A percentile compares a stretch with the other conserved stretches of the same genome.
phyloP scores from a whole-genome alignment of 2,329 filamentous ascomycete species.

The Pseudogymnoascus sp. region DNA sequence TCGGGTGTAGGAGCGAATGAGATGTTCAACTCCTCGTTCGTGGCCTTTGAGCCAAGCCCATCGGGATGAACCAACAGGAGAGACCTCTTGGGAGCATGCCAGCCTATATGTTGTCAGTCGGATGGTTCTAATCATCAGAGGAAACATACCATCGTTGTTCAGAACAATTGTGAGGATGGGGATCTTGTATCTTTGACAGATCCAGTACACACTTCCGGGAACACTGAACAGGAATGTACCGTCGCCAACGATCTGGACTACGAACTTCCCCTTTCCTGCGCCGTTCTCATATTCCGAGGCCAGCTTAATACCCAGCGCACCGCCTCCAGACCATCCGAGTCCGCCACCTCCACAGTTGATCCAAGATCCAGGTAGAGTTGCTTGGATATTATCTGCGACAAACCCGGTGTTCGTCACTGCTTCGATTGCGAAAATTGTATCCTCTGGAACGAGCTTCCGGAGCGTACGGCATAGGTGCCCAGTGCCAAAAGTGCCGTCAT shows the following conservation, averaged over 20 bases:
- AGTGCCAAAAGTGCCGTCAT: slow-evolving; percentile 52
- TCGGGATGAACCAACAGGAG: slow-evolving; percentile 58
- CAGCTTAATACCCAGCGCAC: slow-evolving; percentile 67
- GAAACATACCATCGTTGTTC: slow-evolving; percentile 50
- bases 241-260: slow-evolving; percentile 59
- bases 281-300: slow-evolving; percentile 46
- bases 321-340: slow-evolving; percentile 73
- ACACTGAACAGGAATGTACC: slow-evolving; percentile 60
- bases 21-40: slow-evolving; percentile 59
- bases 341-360: slow-evolving; percentile 77
- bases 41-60: slow-evolving; percentile 51
- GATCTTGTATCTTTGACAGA: slow-evolving; percentile 56
- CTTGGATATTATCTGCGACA: slow-evolving; percentile 63
- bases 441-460: slow-evolving; percentile 47
- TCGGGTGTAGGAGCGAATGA: slow-evolving; percentile 55
- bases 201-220: slow-evolving; percentile 61
- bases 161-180: slow-evolving; percentile 59
- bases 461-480: slow-evolving; percentile 40
- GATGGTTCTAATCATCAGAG: neutral
- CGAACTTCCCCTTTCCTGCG: slow-evolving; percentile 46
- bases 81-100: slow-evolving; percentile 56
- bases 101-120: slow-evolving; percentile 33
- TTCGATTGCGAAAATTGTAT: slow-evolving; percentile 70
- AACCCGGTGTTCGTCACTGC: slow-evolving; percentile 64
- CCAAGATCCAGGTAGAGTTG: slow-evolving; percentile 62